Base-by-base conservation (phyloP, 1,139 yeast species). In the Eremothecium gossypii region DNA sequence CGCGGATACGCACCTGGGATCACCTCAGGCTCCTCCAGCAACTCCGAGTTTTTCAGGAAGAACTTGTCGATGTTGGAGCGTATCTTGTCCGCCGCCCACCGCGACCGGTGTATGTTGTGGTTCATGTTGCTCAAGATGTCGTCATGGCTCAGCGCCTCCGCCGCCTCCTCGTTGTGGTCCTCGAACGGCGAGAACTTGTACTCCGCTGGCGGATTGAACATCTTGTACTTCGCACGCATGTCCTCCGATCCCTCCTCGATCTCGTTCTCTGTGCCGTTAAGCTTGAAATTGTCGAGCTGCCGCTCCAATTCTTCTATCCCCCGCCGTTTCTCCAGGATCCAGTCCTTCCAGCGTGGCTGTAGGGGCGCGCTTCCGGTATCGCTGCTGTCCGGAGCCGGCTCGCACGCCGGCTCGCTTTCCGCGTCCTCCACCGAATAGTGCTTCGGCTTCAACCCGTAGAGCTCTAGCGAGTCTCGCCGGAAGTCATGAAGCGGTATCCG, bases 391-490 rank as follows among this genome's bases (percentile, higher is more conserved):
- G n/a, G 20, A 9, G 12, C 29, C 29, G 27, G 14, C 37, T 14
- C 37, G 23, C 23, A 17, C n/a, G 11, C 37, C 29, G 20, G 37
- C n/a, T 34, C 37, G 14, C 37, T 34, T 11, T 23, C n/a, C 11
- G 9, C 14, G 8, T 34, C 37, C 5, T 14, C 37, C 27, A 34
- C n/a, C 11, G 27, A 14, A 34, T 34, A 34, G 7, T 34, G 27
- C 14, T 23, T 34, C 13, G 37, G 37, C 37, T 34, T 34, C 14
- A 34, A 23, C n/a, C 37, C 37, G 20, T 34, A 34, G 5, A 34
- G 14, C 29, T 34, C 37, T 23, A 34, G 37, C 37, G 37, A 34
- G 27, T 34, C 37, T 34, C 37, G 27, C 27, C 37, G 20, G 7
- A 34, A 34, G 14, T 34, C 37, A 34, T 34, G 37, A 20, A 34